Percentiles rank a stretch among this genome's conserved stretches.
These are phyloP conservation scores for Apiospora hydei DNA, from an alignment of 2,329 filamentous ascomycete genomes.

Conservation along the genomic window DNA sequence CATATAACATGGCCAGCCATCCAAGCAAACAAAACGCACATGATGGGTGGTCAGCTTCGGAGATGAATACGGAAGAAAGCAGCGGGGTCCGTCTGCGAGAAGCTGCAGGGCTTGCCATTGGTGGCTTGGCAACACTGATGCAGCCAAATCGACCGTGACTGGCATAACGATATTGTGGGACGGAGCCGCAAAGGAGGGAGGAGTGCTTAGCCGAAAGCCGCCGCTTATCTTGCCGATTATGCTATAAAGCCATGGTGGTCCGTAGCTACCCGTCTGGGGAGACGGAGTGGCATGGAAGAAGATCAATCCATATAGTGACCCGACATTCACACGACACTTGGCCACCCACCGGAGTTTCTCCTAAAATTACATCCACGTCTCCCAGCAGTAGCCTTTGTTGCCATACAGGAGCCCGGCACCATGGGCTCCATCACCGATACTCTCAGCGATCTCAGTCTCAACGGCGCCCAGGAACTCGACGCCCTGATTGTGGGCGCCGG, in stretches of 20 bases:
- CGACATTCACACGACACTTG: background rate
- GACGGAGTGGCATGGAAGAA: background rate
- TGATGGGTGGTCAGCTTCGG: background rate
- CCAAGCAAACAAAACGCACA: background rate
- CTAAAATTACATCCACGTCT: background rate
- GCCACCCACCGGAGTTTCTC: background rate
- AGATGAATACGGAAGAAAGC: background rate
- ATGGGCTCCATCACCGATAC: slow-evolving; percentile 2
- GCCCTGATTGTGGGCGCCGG: slow-evolving; percentile 49
- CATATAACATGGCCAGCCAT: background rate
- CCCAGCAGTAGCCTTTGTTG: background rate
- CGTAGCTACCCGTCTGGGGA: background rate
- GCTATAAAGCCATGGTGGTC: background rate
- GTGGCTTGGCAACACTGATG: background rate
- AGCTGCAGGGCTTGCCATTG: background rate
- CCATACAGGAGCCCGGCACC: background rate
- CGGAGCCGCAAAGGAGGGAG: background rate
- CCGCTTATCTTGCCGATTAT: background rate
- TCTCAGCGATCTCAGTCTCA: background rate
- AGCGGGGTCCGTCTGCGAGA: background rate
- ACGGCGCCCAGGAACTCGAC: slow-evolving; percentile 37
- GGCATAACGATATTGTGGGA: background rate
- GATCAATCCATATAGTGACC: background rate
- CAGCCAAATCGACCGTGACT: background rate
- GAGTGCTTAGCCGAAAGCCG: background rate